Evolutionary conservation across 495 filamentous ascomycete genomes (phyloP).

Genomic region (Neurospora pannonica): DNA sequence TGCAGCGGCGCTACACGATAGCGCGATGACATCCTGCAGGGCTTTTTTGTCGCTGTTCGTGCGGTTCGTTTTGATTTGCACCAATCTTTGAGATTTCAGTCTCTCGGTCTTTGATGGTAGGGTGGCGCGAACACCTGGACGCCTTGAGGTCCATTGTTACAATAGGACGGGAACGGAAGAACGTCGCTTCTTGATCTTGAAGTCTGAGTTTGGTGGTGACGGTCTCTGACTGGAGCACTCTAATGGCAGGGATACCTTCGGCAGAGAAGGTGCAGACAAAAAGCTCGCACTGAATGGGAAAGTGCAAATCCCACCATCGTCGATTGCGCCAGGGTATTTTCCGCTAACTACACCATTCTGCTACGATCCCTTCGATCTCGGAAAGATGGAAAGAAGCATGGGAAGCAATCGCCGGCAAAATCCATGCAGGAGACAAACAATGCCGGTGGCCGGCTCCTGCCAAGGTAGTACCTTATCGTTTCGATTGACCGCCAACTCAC

Average conservation of each 20-base stretch:
- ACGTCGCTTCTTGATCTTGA: not conserved
- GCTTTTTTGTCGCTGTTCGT: not conserved
- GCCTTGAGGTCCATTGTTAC: not conserved
- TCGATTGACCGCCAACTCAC: not conserved
- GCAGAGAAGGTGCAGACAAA: not conserved
- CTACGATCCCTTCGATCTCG: not conserved
- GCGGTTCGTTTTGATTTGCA: not conserved
- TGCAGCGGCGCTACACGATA: not conserved
- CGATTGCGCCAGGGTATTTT: not conserved
- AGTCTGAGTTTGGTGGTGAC: not conserved
- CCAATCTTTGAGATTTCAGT: not conserved
- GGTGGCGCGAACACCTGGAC: not conserved
- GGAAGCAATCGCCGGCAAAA: not conserved
- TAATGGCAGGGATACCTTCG: not conserved
- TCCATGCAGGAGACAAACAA: not conserved
- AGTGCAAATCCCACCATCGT: not conserved
- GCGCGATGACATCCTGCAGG: not conserved
- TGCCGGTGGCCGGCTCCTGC: not conserved
- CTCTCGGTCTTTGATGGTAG: not conserved
- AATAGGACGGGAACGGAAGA: not conserved
- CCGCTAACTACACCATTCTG: not conserved
- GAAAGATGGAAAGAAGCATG: not conserved
- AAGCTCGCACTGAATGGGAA: not conserved
- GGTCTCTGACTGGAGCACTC: not conserved
- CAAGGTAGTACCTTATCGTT: not conserved